These are phyloP conservation scores for Eucalyptus camaldulensis DNA, from an alignment of 345 rosid species.

Conservation along the genomic window DNA sequence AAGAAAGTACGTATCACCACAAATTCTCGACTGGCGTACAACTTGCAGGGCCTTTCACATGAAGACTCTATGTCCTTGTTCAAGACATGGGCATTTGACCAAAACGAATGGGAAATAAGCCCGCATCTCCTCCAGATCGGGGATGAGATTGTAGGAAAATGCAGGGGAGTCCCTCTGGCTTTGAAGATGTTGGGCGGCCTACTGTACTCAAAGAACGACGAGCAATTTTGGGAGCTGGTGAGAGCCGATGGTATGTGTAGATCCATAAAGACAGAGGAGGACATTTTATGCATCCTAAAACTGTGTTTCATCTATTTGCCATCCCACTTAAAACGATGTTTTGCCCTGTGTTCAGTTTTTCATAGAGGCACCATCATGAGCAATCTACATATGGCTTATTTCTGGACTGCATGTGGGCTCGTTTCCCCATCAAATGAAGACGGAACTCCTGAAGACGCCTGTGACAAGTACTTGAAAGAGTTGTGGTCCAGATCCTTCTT, in stretches of 20 bases:
- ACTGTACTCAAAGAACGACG: neutral
- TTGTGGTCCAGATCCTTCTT: conserved; percentile 4
- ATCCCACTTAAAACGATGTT: neutral
- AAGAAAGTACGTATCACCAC: neutral
- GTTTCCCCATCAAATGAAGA: neutral
- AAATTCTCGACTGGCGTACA: neutral
- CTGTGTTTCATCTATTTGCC: neutral
- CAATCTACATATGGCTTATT: accelerated
- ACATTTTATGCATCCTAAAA: neutral
- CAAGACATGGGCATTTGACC: neutral
- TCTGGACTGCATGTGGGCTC: neutral
- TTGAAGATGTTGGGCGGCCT: neutral
- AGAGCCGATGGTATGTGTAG: neutral
- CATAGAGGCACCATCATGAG: neutral
- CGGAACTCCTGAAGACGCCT: neutral
- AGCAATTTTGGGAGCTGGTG: neutral
- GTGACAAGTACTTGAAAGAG: neutral
- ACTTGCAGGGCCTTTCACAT: neutral
- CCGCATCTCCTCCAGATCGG: neutral
- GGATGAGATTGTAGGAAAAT: neutral
- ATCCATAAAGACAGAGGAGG: neutral
- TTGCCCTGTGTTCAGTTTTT: neutral
- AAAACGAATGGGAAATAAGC: no score
- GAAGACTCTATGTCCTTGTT: neutral
- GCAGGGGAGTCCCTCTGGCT: neutral